phyloP scores from a whole-genome alignment of 2,329 filamentous ascomycete species.

The Phyllosticta citriasiana region DNA sequence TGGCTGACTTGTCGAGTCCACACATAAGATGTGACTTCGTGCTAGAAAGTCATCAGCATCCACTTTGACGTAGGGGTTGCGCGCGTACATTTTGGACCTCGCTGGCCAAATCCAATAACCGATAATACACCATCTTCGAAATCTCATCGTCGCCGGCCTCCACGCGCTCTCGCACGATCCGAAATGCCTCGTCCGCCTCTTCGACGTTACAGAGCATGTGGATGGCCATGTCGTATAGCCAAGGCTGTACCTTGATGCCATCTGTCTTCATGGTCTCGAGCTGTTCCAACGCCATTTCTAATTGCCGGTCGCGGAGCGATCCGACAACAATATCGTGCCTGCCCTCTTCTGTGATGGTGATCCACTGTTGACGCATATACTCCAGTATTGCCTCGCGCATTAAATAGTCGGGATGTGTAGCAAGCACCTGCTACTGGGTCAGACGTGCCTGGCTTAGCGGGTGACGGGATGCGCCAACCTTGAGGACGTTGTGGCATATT shows the following conservation, averaged over 20 bases:
- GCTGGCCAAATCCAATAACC: conserved; percentile 67
- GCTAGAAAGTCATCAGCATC: conserved; percentile 28
- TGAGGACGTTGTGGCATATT: conserved; percentile 62
- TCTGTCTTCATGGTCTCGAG: conserved; percentile 56
- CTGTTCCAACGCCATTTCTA: conserved; percentile 66
- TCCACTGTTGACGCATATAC: conserved; percentile 67
- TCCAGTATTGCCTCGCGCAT: conserved; percentile 61
- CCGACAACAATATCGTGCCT: conserved; percentile 61
- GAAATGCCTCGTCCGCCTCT: conserved; percentile 68
- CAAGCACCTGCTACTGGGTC: conserved; percentile 40
- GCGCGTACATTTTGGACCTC: conserved; percentile 44
- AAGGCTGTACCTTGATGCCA: conserved; percentile 48
- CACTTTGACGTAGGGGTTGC: not conserved
- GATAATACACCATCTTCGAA: conserved; percentile 47
- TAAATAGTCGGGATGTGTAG: conserved; percentile 78
- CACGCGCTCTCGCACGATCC: conserved; percentile 44
- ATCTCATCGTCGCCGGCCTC: not conserved
- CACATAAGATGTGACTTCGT: conserved; percentile 54
- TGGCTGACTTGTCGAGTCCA: conserved; percentile 60
- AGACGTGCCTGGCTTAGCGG: not conserved
- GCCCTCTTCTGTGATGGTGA: conserved; percentile 50
- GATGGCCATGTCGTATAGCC: conserved; percentile 71
- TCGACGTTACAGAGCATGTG: conserved; percentile 61
- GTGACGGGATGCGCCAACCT: conserved; percentile 35
- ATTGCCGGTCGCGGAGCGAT: conserved; percentile 68